Evolutionary conservation across 2,329 filamentous ascomycete genomes (phyloP).

Genomic region (Fusarium chaquense): DNA sequence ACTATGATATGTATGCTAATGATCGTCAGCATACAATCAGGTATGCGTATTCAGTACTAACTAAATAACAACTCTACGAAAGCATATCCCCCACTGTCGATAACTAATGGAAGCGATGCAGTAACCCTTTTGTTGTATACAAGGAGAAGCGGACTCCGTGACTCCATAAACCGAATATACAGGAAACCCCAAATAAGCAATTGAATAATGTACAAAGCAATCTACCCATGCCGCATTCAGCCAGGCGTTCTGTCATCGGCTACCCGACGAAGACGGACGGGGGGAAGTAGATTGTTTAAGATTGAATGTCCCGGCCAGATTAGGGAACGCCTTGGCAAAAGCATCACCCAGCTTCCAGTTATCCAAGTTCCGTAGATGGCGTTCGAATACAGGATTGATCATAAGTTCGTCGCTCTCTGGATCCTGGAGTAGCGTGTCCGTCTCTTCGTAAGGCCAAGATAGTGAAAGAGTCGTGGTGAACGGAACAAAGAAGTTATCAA

Average conservation of each 20-base stretch:
- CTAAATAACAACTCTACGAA: neutral
- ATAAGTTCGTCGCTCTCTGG: conserved; percentile 73
- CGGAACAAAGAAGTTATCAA: conserved; percentile 86
- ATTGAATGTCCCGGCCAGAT: conserved; percentile 49
- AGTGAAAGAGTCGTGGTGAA: conserved; percentile 81
- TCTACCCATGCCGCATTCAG: neutral
- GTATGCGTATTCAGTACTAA: neutral
- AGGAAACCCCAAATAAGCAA: neutral
- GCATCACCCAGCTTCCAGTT: conserved; percentile 85
- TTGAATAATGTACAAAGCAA: conserved; percentile 5
- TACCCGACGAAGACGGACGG: conserved; percentile 36
- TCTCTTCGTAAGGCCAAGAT: conserved; percentile 86
- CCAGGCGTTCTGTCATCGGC: conserved; percentile 14
- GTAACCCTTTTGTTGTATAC: no score
- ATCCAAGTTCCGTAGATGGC: conserved; percentile 77
- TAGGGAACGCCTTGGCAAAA: conserved; percentile 75
- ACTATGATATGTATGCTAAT: neutral
- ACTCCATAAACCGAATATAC: neutral
- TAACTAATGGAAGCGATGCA: no score
- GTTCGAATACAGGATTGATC: conserved; percentile 89
- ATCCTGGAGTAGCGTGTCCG: conserved; percentile 73
- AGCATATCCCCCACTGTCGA: no score
- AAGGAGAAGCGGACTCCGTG: no score
- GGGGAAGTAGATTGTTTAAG: conserved; percentile 37
- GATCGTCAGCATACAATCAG: neutral